Evolutionary conservation across 371 early-diverging fungal species (phyloP).

Genomic region (Caulochytrium protostelioides): DNA sequence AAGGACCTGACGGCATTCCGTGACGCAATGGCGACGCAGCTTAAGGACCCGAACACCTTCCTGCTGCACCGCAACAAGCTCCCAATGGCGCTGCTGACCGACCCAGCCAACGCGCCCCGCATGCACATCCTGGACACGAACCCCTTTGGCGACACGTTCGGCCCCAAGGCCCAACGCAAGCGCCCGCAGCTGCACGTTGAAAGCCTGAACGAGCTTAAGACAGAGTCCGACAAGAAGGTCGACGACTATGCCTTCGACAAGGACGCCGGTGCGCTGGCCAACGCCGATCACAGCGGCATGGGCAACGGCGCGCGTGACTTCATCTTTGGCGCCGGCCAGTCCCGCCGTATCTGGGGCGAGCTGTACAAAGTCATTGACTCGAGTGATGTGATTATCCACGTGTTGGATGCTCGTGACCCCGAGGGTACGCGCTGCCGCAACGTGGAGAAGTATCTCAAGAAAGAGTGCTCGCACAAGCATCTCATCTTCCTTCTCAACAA

Average conservation of each 20-base stretch:
- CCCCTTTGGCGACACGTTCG: slow-evolving; percentile 74
- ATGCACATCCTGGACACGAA: slow-evolving; percentile 87
- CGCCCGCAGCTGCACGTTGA: slow-evolving; percentile 57
- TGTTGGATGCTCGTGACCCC: slow-evolving; percentile 97
- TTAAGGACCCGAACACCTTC: slow-evolving; percentile 91
- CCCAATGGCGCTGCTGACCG: slow-evolving; percentile 83
- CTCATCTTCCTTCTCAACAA: slow-evolving; percentile 98
- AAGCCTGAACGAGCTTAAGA: slow-evolving; percentile 63
- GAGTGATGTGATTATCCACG: slow-evolving; percentile 94
- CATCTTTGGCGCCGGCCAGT: slow-evolving; percentile 83
- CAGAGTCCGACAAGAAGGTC: slow-evolving; percentile 34
- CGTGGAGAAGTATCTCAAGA: slow-evolving; percentile 77
- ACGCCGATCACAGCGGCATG: slow-evolving; percentile 40
- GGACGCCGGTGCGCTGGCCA: slow-evolving; percentile 49
- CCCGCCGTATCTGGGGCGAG: slow-evolving; percentile 98
- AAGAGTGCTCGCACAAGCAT: slow-evolving; percentile 93
- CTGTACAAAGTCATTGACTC: slow-evolving; percentile 98
- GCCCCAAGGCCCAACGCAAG: slow-evolving; percentile 84
- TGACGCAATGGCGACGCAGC: slow-evolving; percentile 65
- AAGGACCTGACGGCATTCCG: slow-evolving; percentile 74
- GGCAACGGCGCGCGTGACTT: slow-evolving; percentile 56
- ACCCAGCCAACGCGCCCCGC: slow-evolving; percentile 42
- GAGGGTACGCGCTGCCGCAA: slow-evolving; percentile 84
- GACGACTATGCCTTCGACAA: slow-evolving; percentile 52
- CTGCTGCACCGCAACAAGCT: slow-evolving; percentile 86